phyloP scores from a whole-genome alignment of 164 flowering plant genomes.

The Euptelea pleiosperma region DNA sequence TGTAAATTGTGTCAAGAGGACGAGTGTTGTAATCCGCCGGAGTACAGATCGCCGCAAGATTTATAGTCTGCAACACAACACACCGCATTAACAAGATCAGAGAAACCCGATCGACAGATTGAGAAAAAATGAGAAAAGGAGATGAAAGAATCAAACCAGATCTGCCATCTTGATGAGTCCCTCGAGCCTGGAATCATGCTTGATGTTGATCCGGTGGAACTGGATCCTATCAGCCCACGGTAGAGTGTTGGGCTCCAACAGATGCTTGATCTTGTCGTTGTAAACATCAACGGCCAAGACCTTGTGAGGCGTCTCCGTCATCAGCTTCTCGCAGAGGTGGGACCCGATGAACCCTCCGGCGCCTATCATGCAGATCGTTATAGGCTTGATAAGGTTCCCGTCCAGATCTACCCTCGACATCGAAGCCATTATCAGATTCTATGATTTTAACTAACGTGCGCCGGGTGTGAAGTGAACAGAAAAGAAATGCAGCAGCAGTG shows the following conservation, averaged over 20 bases:
- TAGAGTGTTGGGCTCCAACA: constrained; percentile 21
- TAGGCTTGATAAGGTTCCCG: constrained; percentile 28
- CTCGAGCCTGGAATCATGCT: constrained; percentile 93
- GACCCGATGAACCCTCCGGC: constrained; percentile 44
- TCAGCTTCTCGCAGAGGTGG: constrained; percentile 37
- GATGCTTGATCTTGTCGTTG: constrained; percentile 35
- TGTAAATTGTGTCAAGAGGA: constrained; percentile 76
- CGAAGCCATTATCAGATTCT: constrained; percentile 14
- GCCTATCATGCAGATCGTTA: constrained; percentile 37
- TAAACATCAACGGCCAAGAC: constrained; percentile 34
- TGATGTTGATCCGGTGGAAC: constrained; percentile 93
- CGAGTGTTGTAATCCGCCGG: constrained; percentile 89
- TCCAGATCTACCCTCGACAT: constrained; percentile 28
- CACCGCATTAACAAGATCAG: not conserved
- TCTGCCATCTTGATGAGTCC: constrained; percentile 95
- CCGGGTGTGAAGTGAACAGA: not conserved
- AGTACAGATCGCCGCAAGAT: constrained; percentile 85
- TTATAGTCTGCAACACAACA: constrained; percentile 48
- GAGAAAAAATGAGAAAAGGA: constrained; percentile 1
- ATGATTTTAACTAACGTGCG: constrained; percentile 3
- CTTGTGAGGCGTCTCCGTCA: constrained; percentile 29
- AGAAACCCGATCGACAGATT: too few relatives aligned
- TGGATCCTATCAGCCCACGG: constrained; percentile 75
- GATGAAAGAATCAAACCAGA: constrained; percentile 50
- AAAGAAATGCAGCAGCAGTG: not conserved